Evolutionary conservation across 257 asterid genomes (phyloP).

Genomic region (Eustoma russellianum): DNA sequence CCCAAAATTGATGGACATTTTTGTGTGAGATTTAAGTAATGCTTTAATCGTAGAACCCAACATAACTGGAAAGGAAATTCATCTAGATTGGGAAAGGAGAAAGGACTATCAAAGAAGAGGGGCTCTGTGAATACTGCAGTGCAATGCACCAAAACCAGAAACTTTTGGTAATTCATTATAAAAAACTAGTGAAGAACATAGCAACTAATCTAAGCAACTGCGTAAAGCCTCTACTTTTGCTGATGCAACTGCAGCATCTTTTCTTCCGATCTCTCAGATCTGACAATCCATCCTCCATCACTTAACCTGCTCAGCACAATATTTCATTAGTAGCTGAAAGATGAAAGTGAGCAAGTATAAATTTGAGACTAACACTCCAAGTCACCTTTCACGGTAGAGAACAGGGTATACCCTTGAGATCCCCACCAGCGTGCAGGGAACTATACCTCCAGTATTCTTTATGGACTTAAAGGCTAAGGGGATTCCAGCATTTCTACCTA

Average conservation of each 20-base stretch:
- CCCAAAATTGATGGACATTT: background rate
- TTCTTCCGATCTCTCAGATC: slow-evolving; percentile 77
- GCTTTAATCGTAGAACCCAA: background rate
- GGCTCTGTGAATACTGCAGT: background rate
- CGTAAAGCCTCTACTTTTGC: slow-evolving; percentile 42
- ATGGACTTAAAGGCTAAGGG: slow-evolving; percentile 88
- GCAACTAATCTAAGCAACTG: background rate
- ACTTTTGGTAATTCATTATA: background rate
- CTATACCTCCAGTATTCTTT: slow-evolving; percentile 75
- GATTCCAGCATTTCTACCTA: slow-evolving; percentile 57
- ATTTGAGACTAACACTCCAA: slow-evolving; percentile 1
- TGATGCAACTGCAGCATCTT: slow-evolving; percentile 40
- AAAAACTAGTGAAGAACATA: slow-evolving; percentile 6
- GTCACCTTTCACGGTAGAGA: slow-evolving; percentile 85
- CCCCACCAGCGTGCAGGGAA: slow-evolving; percentile 78
- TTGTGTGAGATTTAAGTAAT: background rate
- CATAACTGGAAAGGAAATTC: too few species aligned
- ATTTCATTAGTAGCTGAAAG: slow-evolving; percentile 16
- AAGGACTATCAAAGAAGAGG: background rate
- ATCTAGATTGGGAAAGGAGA: background rate
- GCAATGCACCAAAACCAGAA: background rate
- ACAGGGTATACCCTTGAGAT: slow-evolving; percentile 76
- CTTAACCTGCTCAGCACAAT: slow-evolving; percentile 41
- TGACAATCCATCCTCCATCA: slow-evolving; percentile 51
- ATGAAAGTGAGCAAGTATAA: slow-evolving; percentile 4